Conservation (phyloP, 768 basidiomycete species). For the Tubosaeta sp. region DNA sequence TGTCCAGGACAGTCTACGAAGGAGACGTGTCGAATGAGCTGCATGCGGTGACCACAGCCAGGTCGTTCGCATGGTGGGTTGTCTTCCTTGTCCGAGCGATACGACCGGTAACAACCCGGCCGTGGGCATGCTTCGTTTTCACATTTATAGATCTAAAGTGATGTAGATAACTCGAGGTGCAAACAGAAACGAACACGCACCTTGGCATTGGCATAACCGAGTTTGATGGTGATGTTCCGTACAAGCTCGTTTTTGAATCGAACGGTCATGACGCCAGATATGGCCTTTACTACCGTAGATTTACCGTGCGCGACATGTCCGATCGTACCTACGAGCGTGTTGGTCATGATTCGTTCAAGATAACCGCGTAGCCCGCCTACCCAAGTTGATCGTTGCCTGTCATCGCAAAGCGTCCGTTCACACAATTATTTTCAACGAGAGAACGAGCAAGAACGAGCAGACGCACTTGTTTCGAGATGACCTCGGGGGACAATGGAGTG, state of each 20-base stretch:
- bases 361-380: conserved; percentile 35
- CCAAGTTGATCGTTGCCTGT: conserved; percentile 92
- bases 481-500: conserved; percentile 84
- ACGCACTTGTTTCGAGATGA: conserved; percentile 86
- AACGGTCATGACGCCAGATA: conserved; percentile 97
- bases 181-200: conserved; percentile 42
- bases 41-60: conserved; percentile 87
- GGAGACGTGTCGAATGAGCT: conserved; percentile 91
- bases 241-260: conserved; percentile 99
- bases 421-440: background rate
- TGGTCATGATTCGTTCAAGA: background rate
- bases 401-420: conserved; percentile 4
- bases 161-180: no score
- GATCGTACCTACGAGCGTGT: conserved; percentile 71
- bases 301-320: conserved; percentile 99
- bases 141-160: conserved; percentile 90
- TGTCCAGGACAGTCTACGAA: conserved; percentile 98
- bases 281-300: conserved; percentile 96
- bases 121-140: conserved; percentile 90
- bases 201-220: conserved; percentile 99
- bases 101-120: conserved; percentile 92
- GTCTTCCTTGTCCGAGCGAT: conserved; percentile 91
- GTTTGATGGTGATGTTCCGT: conserved; percentile 98
- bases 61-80: conserved; percentile 90
- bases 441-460: background rate